Conservation (phyloP, 2,329 filamentous ascomycete genomes). For the Fusarium chlamydosporum region DNA sequence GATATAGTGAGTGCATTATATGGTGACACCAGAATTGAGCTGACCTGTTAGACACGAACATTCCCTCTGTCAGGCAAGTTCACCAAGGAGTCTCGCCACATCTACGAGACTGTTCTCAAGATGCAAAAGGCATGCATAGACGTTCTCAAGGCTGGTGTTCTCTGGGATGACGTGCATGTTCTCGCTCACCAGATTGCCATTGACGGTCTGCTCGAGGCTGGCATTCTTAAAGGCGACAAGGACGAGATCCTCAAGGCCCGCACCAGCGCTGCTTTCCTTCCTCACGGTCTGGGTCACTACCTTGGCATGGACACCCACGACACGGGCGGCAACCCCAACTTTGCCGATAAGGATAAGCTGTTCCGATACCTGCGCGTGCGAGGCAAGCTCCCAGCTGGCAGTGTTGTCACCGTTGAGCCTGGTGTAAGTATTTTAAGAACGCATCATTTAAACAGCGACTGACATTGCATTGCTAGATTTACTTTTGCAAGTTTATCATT, state of each 20-base stretch:
- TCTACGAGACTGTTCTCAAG: constrained; percentile 85
- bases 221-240: constrained; percentile 77
- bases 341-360: constrained; percentile 82
- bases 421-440: constrained; percentile 69
- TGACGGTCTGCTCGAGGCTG: constrained; percentile 80
- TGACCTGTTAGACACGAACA: constrained; percentile 75
- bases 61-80: constrained; percentile 85
- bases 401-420: constrained; percentile 94
- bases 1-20: constrained; percentile 66
- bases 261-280: constrained; percentile 91
- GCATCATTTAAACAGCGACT: not conserved
- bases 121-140: constrained; percentile 88
- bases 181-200: constrained; percentile 87
- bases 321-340: constrained; percentile 82
- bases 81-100: constrained; percentile 76
- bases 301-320: constrained; percentile 95
- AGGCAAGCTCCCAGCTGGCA: constrained; percentile 79
- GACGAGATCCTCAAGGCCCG: constrained; percentile 82
- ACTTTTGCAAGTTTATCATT: constrained; percentile 93
- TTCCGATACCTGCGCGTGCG: constrained; percentile 90
- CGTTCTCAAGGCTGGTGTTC: constrained; percentile 78
- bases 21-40: not conserved
- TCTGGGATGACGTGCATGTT: constrained; percentile 86
- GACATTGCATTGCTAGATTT: constrained; percentile 69
- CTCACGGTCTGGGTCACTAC: constrained; percentile 92